These are phyloP conservation scores for Fusarium dimerum DNA, from an alignment of 2,329 filamentous ascomycete species.

Conservation along the genomic window DNA sequence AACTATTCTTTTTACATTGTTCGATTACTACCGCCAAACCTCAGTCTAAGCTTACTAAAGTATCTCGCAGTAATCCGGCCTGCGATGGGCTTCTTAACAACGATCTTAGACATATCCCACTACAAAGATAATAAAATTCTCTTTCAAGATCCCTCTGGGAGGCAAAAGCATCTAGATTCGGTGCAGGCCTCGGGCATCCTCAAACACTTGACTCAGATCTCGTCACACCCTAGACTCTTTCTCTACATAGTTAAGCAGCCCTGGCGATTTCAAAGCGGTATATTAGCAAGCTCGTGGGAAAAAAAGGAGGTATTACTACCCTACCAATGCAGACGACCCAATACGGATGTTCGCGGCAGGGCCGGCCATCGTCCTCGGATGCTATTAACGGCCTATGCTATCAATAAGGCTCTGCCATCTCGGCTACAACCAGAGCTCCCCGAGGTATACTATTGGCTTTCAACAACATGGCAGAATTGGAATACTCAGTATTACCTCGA, in stretches of 20 bases:
- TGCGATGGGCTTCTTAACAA: background rate
- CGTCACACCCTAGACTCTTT: background rate
- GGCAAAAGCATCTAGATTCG: background rate
- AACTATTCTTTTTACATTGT: background rate
- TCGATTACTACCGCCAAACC: background rate
- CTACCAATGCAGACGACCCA: background rate
- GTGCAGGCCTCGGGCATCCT: background rate
- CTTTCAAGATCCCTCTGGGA: background rate
- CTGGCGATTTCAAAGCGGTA: constrained; percentile 5
- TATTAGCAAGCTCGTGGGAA: background rate
- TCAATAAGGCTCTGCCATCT: background rate
- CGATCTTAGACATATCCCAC: background rate
- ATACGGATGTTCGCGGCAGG: background rate
- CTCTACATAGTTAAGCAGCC: background rate
- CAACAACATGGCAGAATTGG: constrained; percentile 1
- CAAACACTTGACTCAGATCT: background rate
- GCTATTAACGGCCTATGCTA: constrained; percentile 1
- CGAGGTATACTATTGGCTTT: constrained; percentile 2
- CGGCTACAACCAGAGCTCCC: constrained; percentile 2
- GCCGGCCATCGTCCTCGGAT: background rate
- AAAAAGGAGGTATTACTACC: background rate
- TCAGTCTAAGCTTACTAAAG: background rate
- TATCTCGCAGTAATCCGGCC: background rate
- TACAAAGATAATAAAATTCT: background rate
- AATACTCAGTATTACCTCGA: background rate